Evolutionary conservation across 2,329 filamentous ascomycete genomes (phyloP).

Genomic region (Botrytis porri): DNA sequence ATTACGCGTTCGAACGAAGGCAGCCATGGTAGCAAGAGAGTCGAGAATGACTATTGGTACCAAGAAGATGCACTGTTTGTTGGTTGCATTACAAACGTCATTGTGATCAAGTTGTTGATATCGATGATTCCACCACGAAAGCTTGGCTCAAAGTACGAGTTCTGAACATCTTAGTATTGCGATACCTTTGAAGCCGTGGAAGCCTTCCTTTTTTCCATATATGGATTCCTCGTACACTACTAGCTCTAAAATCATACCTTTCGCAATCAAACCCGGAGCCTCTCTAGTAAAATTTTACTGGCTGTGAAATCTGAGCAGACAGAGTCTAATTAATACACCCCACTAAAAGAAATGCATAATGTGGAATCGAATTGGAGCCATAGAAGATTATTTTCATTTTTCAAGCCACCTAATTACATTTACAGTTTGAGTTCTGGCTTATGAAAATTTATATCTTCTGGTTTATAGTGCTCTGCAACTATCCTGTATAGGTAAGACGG

Average conservation of each 20-base stretch:
- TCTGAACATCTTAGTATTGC: not conserved
- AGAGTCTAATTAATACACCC: not conserved
- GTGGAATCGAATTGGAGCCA: too few relatives aligned
- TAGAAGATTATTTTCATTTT: constrained; percentile 1
- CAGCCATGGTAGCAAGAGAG: not conserved
- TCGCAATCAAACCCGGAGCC: not conserved
- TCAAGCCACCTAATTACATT: constrained; percentile 12
- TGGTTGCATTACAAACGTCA: constrained; percentile 2
- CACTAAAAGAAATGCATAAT: not conserved
- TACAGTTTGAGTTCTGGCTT: constrained; percentile 37
- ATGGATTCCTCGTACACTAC: not conserved
- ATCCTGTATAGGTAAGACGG: constrained; percentile 71
- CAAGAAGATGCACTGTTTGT: not conserved
- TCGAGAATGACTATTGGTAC: constrained; percentile 2
- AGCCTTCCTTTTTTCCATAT: too few relatives aligned
- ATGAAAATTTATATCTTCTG: constrained; percentile 66
- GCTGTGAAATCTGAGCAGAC: not conserved
- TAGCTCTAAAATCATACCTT: not conserved
- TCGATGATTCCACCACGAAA: not conserved
- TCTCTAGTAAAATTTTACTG: not conserved
- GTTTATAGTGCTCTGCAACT: constrained; percentile 72
- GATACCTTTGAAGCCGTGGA: not conserved
- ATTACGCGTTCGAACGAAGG: constrained; percentile 16
- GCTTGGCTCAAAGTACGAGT: not conserved
- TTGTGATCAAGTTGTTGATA: not conserved